Percentiles rank a stretch among this genome's conserved stretches.
These are phyloP conservation scores for Croton laevigatus DNA, from an alignment of 441 rosid species.

Conservation along the genomic window DNA sequence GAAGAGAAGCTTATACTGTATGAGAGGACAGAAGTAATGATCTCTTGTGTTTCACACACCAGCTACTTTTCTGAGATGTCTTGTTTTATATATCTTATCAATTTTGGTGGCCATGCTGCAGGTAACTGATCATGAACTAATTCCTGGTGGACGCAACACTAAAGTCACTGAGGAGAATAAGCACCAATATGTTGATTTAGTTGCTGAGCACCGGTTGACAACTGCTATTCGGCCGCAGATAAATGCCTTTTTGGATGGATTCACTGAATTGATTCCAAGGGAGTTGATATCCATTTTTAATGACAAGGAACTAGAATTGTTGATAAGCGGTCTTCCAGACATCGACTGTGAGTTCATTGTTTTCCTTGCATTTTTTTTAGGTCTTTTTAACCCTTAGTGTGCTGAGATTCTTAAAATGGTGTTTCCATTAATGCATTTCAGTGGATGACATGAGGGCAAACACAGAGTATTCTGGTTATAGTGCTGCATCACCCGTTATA, in stretches of 20 bases:
- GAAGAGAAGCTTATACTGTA: conserved; percentile 90
- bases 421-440: conserved; percentile 26
- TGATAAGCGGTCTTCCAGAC: conserved; percentile 96
- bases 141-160: conserved; percentile 78
- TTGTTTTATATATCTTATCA: background rate
- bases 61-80: background rate
- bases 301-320: conserved; percentile 91
- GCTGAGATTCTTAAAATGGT: conserved; percentile 11
- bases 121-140: conserved; percentile 95
- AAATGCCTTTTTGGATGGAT: conserved; percentile 87
- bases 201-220: conserved; percentile 86
- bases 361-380: conserved; percentile 7
- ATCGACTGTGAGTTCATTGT: conserved; percentile 67
- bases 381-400: background rate
- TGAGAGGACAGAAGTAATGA: conserved; percentile 67
- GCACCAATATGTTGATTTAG: conserved; percentile 83
- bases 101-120: conserved; percentile 30
- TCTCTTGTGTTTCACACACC: conserved; percentile 3
- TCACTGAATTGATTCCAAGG: conserved; percentile 66
- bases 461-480: conserved; percentile 90
- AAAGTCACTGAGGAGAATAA: conserved; percentile 94
- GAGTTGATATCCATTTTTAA: conserved; percentile 82
- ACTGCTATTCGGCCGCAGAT: conserved; percentile 97
- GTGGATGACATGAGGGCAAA: conserved; percentile 96
- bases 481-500: conserved; percentile 80